A percentile compares a stretch with the other conserved stretches of the same genome.
Conservation (phyloP, 2,329 filamentous ascomycete genomes). For the Tolypocladium endophyticum region DNA sequence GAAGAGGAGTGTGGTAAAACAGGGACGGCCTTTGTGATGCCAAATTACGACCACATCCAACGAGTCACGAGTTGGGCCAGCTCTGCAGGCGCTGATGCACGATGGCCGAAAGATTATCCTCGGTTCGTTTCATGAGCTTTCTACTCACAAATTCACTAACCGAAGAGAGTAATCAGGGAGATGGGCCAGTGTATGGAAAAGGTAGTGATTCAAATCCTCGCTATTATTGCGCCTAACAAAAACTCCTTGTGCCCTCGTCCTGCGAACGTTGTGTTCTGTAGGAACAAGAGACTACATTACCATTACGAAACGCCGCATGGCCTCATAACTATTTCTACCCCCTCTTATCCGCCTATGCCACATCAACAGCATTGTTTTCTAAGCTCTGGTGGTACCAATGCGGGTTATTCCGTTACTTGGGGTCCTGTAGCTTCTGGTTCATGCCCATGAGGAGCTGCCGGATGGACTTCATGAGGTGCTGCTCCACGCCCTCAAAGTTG, state of each 20-base stretch:
- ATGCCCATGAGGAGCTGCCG: constrained; percentile 27
- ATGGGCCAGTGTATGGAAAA: neutral
- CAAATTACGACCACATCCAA: too few relatives aligned
- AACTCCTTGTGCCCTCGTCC: neutral
- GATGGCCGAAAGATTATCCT: too few relatives aligned
- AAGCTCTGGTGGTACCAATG: neutral
- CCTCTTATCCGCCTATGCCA: neutral
- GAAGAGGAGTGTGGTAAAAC: too few relatives aligned
- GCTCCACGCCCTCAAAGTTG: constrained; percentile 28
- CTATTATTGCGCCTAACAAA: neutral
- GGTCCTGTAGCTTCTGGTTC: constrained; percentile 25
- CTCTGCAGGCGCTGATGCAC: too few relatives aligned
- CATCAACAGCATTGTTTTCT: neutral
- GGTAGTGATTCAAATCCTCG: neutral
- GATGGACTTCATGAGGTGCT: constrained; percentile 29
- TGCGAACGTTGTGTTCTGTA: neutral
- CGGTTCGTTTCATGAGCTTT: neutral
- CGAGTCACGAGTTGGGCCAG: too few relatives aligned
- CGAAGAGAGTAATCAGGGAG: neutral
- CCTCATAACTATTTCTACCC: neutral
- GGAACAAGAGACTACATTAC: neutral
- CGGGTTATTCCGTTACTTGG: neutral
- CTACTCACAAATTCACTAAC: neutral
- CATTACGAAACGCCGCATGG: neutral
- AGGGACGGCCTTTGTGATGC: too few relatives aligned